Conservation (phyloP, 768 basidiomycete species). For the Lyophyllum atratum region DNA sequence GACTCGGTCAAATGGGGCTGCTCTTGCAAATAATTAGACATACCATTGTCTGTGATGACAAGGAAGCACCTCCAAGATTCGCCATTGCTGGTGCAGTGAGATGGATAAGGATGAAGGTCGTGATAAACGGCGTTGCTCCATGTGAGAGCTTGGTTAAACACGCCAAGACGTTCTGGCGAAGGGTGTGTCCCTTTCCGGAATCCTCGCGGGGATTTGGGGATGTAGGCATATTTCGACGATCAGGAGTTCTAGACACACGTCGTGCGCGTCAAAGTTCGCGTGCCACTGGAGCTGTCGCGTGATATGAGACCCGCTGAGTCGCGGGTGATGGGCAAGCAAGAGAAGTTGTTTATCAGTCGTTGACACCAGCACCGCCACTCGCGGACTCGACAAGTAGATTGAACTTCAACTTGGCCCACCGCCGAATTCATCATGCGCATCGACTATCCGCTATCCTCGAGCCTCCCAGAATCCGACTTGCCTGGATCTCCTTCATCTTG, state of each 20-base stretch:
- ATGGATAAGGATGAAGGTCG: slow-evolving; percentile 78
- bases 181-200: background rate
- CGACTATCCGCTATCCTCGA: too few relatives aligned
- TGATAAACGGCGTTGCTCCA: slow-evolving; percentile 73
- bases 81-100: slow-evolving; percentile 74
- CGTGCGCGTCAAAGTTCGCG: too few relatives aligned
- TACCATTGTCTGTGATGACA: slow-evolving; percentile 79
- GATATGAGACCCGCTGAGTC: too few relatives aligned
- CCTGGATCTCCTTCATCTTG: too few relatives aligned
- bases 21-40: slow-evolving; percentile 19
- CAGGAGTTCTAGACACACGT: background rate
- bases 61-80: slow-evolving; percentile 64
- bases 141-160: slow-evolving; percentile 62
- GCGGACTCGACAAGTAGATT: too few relatives aligned
- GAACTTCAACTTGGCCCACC: too few relatives aligned
- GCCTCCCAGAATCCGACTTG: too few relatives aligned
- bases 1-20: background rate
- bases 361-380: too few relatives aligned
- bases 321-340: too few relatives aligned
- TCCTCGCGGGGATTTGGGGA: background rate
- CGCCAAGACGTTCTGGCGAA: slow-evolving; percentile 18
- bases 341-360: too few relatives aligned
- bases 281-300: too few relatives aligned
- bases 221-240: background rate
- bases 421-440: too few relatives aligned